Percentiles rank a stretch among this genome's conserved stretches.
phyloP scores from a whole-genome alignment of 176 grass and related monocot genomes.

The Oryza glumipatula region DNA sequence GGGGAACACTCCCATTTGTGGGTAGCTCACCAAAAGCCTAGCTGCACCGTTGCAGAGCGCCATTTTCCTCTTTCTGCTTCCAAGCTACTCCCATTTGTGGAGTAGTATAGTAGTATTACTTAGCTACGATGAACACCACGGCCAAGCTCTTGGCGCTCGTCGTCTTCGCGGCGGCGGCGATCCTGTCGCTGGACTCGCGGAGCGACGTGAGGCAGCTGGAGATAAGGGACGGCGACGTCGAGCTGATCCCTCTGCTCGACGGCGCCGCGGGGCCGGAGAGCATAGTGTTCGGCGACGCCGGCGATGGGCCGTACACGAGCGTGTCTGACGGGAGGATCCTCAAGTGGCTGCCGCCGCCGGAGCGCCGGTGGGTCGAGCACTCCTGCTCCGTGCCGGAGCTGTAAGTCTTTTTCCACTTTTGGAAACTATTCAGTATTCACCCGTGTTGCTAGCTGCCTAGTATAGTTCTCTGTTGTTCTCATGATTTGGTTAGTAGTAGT shows the following conservation, averaged over 20 bases:
- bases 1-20: neutral
- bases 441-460: neutral
- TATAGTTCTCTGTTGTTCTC: neutral
- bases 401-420: constrained; percentile 34
- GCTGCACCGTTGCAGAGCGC: neutral
- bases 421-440: neutral
- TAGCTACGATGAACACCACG: neutral
- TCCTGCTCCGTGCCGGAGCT: constrained; percentile 45
- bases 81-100: too few relatives aligned
- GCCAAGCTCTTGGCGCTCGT: neutral
- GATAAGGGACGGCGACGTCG: neutral
- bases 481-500: neutral
- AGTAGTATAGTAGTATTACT: too few relatives aligned
- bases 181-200: constrained; percentile 32
- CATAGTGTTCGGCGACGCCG: constrained; percentile 43
- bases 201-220: constrained; percentile 23
- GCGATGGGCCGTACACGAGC: constrained; percentile 53
- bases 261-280: constrained; percentile 57
- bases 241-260: neutral
- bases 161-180: neutral
- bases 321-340: constrained; percentile 66
- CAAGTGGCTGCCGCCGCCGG: constrained; percentile 37
- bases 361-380: constrained; percentile 48
- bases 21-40: neutral
- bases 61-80: neutral